Evolutionary conservation across 2,329 filamentous ascomycete genomes (phyloP).

Genomic region (Monosporascus sp.): DNA sequence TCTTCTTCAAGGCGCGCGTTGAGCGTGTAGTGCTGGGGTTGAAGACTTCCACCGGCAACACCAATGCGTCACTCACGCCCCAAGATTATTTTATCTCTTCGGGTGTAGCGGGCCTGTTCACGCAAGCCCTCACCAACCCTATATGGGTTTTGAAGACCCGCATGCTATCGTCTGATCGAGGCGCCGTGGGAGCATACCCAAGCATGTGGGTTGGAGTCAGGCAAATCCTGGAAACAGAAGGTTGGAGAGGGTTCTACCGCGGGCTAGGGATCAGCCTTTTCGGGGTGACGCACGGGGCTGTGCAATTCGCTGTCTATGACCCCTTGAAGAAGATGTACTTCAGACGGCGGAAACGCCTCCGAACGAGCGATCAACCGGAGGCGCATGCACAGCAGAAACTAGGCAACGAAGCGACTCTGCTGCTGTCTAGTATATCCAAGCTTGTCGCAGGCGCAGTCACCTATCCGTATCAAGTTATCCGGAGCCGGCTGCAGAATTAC

Average conservation of each 20-base stretch:
- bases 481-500: conserved; percentile 85
- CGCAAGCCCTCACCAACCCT: conserved; percentile 82
- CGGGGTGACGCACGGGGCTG: conserved; percentile 84
- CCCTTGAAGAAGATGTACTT: conserved; percentile 55
- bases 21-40: conserved; percentile 41
- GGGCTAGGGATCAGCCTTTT: conserved; percentile 78
- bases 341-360: conserved; percentile 29
- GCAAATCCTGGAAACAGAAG: conserved; percentile 66
- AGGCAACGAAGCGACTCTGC: conserved; percentile 71
- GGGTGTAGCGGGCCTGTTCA: conserved; percentile 63
- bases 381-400: conserved; percentile 37
- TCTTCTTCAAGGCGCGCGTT: conserved; percentile 63
- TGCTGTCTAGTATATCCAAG: conserved; percentile 76
- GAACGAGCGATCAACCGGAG: conserved; percentile 13
- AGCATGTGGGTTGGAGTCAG: conserved; percentile 67
- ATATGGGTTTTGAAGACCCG: conserved; percentile 98
- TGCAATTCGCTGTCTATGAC: conserved; percentile 96
- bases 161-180: conserved; percentile 81
- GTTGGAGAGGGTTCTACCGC: conserved; percentile 76
- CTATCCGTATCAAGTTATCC: conserved; percentile 91
- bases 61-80: conserved; percentile 40
- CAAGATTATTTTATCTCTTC: conserved; percentile 79
- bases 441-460: conserved; percentile 83
- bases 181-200: conserved; percentile 72
- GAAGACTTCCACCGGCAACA: conserved; percentile 15